Base-by-base conservation (phyloP, 768 basidiomycete genomes). In the Dendrothele bispora region DNA sequence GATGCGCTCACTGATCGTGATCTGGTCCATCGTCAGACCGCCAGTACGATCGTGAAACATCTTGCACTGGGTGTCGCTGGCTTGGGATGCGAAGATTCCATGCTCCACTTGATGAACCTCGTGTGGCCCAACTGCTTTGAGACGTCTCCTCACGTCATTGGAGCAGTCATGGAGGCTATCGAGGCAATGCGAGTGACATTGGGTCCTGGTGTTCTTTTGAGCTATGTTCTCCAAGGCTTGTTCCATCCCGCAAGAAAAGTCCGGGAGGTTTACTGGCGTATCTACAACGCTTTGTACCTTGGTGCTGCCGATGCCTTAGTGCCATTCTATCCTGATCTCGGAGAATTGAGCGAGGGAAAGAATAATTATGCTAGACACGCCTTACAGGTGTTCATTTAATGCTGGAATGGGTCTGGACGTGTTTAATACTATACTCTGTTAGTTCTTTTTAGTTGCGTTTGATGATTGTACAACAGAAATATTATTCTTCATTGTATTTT, bases 71-170 rank as follows among this genome's bases (percentile, higher is more conserved):
- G 97, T 35, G 94, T 97, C 5, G 95, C 97, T 1, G 97, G 97
- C 38, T 79, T 98, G 22, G 95, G 97, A 1, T 95, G 93, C 58
- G 97, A 99, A 69, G 97, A 99, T 68, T 95, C 95, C 11, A 91
- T 98, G 83, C 79, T 93, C 43, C 97, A 99, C 61, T 70, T 98
- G 40, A 91, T 98, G 86, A 99, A 99, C 64, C 81, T 99, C 22
- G 90, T 98, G 12, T 98, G 95, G 95, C 97, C 97, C 2, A 98
- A 98, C 63, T 95, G 94, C 67, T 98, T 98, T 66, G 95, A 98
- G 73, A 95, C 95, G 2, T 92, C 88, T 12, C 97, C 97, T 5
- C 97, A 99, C 69, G 95, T 99, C 51, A 98, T 98, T 53, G 93
- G 92, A 26, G 91, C 94, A 5, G 91, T 98, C 35, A 95, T 98